phyloP scores from a whole-genome alignment of 31 red algal species.

The Asparagopsis taxiformis region DNA sequence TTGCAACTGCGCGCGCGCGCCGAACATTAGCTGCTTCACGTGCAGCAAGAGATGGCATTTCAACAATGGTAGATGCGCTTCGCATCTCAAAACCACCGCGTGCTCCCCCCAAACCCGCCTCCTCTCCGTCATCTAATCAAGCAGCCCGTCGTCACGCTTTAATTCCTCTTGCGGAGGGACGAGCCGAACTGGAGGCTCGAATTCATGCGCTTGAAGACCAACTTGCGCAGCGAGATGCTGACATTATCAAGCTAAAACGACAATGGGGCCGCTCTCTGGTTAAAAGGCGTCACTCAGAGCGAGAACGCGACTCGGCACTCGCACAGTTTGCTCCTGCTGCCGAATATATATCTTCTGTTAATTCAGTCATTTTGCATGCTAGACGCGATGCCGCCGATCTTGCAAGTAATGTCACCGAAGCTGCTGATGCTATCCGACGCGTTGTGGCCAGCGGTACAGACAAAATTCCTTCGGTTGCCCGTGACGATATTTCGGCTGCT shows the following conservation, averaged over 20 bases:
- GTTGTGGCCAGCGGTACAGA: no score
- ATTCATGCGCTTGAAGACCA: neutral
- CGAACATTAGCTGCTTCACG: constrained; percentile 25
- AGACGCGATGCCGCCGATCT: neutral
- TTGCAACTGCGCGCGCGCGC: constrained; percentile 14
- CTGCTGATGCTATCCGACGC: no score
- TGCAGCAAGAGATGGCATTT: constrained; percentile 21
- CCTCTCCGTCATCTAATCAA: no score
- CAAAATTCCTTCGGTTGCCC: no score
- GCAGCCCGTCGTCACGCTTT: constrained; percentile 19
- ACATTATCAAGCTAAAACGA: constrained; percentile 18
- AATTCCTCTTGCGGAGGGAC: constrained; percentile 18
- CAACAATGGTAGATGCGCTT: constrained; percentile 14
- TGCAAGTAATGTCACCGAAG: neutral
- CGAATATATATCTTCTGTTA: neutral
- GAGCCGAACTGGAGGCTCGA: constrained; percentile 8
- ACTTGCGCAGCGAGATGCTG: constrained; percentile 6
- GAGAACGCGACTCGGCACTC: constrained; percentile 12
- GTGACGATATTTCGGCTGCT: neutral
- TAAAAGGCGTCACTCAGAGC: constrained; percentile 15
- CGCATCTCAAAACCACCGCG: constrained; percentile 24
- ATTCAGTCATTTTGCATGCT: neutral
- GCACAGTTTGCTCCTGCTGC: neutral
- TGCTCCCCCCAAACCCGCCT: no score
- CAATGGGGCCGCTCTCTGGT: constrained; percentile 37